Base-by-base conservation (phyloP, 2,329 filamentous ascomycete species). In the Nemania sp. region DNA sequence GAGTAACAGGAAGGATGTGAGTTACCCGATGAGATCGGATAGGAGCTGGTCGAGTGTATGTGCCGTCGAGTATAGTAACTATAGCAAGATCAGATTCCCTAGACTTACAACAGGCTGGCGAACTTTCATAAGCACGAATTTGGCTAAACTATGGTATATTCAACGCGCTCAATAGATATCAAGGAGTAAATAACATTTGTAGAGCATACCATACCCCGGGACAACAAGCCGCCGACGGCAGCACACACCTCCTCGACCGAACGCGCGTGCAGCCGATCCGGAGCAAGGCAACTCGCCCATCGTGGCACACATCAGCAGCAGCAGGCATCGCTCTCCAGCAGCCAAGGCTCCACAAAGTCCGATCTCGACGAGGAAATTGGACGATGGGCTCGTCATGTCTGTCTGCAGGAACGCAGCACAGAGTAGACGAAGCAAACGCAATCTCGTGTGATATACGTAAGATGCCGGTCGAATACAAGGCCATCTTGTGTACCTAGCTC, bases 391-490 rank as follows among this genome's bases (percentile, higher is more conserved):
- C 57, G 57, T 57, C 57, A 32, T 52, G 43, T 57, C 26, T 13
- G 53, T 13, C 6, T 29, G 10, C 26, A 26, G 35, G 26, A 53
- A 53, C 18, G 51, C 4, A 52, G 11, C 27, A 55, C 22, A 38
- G 7, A 29, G 29, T 20, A 11, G 45, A 53, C 45, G 22, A 20
- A 41, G 49, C 55, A 43, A 64, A 45, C 27, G 38, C 18, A 24
- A 41, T 51, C 52, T 56, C 38, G 64, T 62, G 58, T 41, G 58
- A 66, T 55, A 38, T 62, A 66, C 58, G 64, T 62, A 62, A 57
- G 58, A 45, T 20, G 43, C 51, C 51, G 41, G 52, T 38, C 41
- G 27, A 65, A 53, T 54, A 41, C 29, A 43, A 64, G n/a, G 32
- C 24, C 53, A 47, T 60, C 27, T 20, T 60, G 55, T 65, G 45